Conservation (phyloP, 768 basidiomycete genomes). For the Boletus eberwhitei region DNA sequence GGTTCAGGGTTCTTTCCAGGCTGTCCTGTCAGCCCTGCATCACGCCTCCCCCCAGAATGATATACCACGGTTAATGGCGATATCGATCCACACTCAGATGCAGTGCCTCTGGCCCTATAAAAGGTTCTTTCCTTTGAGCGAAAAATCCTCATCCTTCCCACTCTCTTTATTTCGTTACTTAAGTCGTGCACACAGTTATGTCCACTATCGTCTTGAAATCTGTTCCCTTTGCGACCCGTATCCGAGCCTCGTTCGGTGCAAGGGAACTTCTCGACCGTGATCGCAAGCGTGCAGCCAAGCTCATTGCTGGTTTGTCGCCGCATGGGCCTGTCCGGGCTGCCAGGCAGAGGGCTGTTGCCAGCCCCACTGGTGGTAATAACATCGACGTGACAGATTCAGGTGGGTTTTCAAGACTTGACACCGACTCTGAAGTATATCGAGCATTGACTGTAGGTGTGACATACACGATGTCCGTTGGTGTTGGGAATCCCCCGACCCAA, state of each 20-base stretch:
- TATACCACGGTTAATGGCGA: not conserved
- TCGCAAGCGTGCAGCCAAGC: conserved; percentile 50
- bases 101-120: conserved; percentile 17
- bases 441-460: conserved; percentile 38
- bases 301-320: conserved; percentile 50
- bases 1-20: not conserved
- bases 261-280: conserved; percentile 52
- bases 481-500: conserved; percentile 48
- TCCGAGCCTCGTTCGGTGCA: conserved; percentile 38
- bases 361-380: conserved; percentile 19
- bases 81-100: not conserved
- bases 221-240: conserved; percentile 45
- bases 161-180: not conserved
- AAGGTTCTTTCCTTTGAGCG: not conserved
- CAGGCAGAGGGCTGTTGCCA: conserved; percentile 14
- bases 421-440: not conserved
- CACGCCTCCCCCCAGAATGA: not conserved
- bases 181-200: conserved; percentile 28
- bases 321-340: conserved; percentile 45
- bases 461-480: conserved; percentile 50
- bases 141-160: not conserved
- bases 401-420: conserved; percentile 9
- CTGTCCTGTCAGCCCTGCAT: not conserved
- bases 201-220: conserved; percentile 35
- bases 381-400: conserved; percentile 59